Conservation (phyloP, 2,329 filamentous ascomycete genomes). For the Chaetoscypha palmicola region DNA sequence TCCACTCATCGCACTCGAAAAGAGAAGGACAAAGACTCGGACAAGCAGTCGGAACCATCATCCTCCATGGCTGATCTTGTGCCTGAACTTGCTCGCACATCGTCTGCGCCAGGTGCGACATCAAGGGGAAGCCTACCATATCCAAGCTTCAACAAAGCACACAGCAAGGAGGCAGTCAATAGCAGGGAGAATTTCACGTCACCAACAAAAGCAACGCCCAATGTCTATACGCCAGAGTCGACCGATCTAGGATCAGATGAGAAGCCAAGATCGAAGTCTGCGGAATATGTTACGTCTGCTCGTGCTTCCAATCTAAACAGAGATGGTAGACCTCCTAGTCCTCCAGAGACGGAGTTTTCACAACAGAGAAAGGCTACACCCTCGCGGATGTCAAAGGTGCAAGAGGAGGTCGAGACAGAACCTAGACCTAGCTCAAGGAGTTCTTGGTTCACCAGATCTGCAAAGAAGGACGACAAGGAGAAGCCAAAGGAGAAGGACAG, state of each 20-base stretch:
- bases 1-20: slow-evolving; percentile 26
- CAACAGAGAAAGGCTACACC: slow-evolving; percentile 33
- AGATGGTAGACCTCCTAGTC: slow-evolving; percentile 51
- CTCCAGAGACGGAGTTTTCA: slow-evolving; percentile 56
- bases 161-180: slow-evolving; percentile 79
- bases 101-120: slow-evolving; percentile 28
- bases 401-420: slow-evolving; percentile 33
- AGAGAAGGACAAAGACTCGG: slow-evolving; percentile 18
- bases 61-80: slow-evolving; percentile 41
- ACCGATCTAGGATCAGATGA: slow-evolving; percentile 57
- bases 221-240: slow-evolving; percentile 59
- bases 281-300: slow-evolving; percentile 34
- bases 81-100: slow-evolving; percentile 36
- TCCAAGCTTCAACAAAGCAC: slow-evolving; percentile 79
- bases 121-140: slow-evolving; percentile 52
- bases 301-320: slow-evolving; percentile 38
- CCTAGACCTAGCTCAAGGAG: slow-evolving; percentile 38
- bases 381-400: slow-evolving; percentile 32
- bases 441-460: slow-evolving; percentile 34
- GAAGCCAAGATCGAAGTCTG: slow-evolving; percentile 42
- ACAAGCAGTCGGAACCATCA: slow-evolving; percentile 21
- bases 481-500: slow-evolving; percentile 10
- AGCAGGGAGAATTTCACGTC: slow-evolving; percentile 35
- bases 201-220: slow-evolving; percentile 18
- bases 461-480: slow-evolving; percentile 11